Evolutionary conservation across 768 basidiomycete genomes (phyloP), one percentile per base, ranked within the genome.

Genomic region (Tephrocybe sp.): DNA sequence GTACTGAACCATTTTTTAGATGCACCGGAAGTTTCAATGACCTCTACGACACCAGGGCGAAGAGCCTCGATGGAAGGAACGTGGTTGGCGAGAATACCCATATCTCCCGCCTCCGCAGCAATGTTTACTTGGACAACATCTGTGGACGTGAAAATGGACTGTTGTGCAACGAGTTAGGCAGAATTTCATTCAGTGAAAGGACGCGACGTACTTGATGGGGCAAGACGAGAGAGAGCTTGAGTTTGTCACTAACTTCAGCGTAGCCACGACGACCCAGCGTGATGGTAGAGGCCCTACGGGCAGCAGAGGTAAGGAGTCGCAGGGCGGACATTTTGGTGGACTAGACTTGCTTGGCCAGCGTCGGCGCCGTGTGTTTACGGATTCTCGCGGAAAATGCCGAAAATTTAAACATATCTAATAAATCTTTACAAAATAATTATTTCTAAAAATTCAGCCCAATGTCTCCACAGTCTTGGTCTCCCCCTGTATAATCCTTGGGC

Each of bases 21-120:
- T 33, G 77, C 68, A 64, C 79, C 81, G 45, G 75, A 78, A 10
- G 84, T 73, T 73, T 98, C 96, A 58, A 98, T 83, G 60, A 99
- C 87, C 72, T 99, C 97, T 47, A 99, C 77, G 51, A 98, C 78
- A 67, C 97, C 97, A 36, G 97, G 89, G 65, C 91, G 89, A 48
- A 99, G 79, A 42, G 96, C 80, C 70, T 99, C 97, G 52, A 98
- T 89, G n/a, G 93, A 89, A 26, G 97, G 88, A 49, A 98, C 94
- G 73, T 99, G 97, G 80, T 96, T 97, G 61, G 96, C 92, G 54
- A 99, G 85, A 62, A 99, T 91, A 78, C 97, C 97, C 94, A 98
- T 98, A 72, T 98, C 95, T 64, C 97, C 97, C 3, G 92, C 86
- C 49, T 86, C 91, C 35, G 94, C 97, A 32, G 94, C 75, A 61